Evolutionary conservation across 2,329 filamentous ascomycete species (phyloP).

Genomic region (Aspergillus fischeri): DNA sequence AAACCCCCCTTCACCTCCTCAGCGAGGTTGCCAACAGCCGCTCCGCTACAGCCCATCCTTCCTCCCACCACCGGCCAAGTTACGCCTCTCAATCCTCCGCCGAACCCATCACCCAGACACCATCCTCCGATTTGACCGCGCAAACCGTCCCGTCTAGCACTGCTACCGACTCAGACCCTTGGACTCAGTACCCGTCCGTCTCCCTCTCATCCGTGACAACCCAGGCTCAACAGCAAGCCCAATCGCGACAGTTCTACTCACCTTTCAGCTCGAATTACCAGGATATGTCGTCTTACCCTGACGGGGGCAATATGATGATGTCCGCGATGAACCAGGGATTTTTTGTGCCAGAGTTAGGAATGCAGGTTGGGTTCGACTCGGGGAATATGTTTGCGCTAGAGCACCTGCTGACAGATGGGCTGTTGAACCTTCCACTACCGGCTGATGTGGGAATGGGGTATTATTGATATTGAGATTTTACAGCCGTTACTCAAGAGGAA

Average conservation of each 20-base stretch:
- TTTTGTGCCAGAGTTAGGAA: conserved; percentile 23
- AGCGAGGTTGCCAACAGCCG: conserved; percentile 36
- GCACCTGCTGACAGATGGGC: conserved; percentile 30
- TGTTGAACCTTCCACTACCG: conserved; percentile 26
- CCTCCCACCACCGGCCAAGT: conserved; percentile 2
- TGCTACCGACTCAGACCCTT: conserved; percentile 6
- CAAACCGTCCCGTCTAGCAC: background rate
- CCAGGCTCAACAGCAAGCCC: background rate
- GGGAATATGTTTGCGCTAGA: conserved; percentile 29
- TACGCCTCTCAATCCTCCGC: conserved; percentile 9
- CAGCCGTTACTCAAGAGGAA: background rate
- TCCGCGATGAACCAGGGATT: conserved; percentile 15
- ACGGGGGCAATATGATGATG: conserved; percentile 11
- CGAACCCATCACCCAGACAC: conserved; percentile 8
- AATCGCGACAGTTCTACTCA: conserved; percentile 8
- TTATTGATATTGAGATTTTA: conserved; percentile 8
- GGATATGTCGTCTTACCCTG: conserved; percentile 13
- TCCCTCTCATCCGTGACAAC: background rate
- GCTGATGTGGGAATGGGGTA: conserved; percentile 21
- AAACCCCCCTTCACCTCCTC: conserved; percentile 35
- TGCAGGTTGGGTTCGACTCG: conserved; percentile 24
- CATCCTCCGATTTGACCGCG: conserved; percentile 3
- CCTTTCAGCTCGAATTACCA: conserved; percentile 5
- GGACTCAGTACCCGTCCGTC: conserved; percentile 7
- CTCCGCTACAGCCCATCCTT: conserved; percentile 4